Base-by-base conservation (phyloP, 495 filamentous ascomycete species). In the Xeromyces bisporus region DNA sequence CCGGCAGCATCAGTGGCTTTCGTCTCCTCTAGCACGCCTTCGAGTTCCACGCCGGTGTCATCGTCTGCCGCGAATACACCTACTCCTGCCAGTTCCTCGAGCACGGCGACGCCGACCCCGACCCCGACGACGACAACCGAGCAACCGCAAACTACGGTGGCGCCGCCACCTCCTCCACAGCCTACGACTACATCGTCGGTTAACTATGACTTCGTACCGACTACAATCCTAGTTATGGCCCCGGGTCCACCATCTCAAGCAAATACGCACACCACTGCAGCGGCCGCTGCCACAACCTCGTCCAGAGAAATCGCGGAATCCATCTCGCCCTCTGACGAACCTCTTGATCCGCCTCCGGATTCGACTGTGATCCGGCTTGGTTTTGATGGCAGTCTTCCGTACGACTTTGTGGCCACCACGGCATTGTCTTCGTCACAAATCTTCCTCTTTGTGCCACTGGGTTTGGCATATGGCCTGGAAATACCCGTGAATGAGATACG, bases 391-490 rank as follows among this genome's bases (percentile, higher is more conserved):
- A 59, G 65, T 3, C 68, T 91, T 37, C 85, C 91, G 46, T 97
- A 89, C 51, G 52, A 58, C 4, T 92, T 87, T 46, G 80, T 97
- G 17, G 78, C 77, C 14, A 56, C 53, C 1, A 71, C 73, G 20
- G 50, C 66, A 9, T 58, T 76, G 37, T 77, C 84, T 14, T 76
- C 80, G 7, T 71, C 72, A 15, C 91, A 96, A 55, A 84, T 97
- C 45, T 94, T 94, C 64, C 43, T 71, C 18, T 80, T 71, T 36
- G 62, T 93, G 7, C 85, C 83, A 0, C 43, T 69, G 35, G 85
- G 80, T 31, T 62, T 97, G 31, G 58, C 66, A n/a, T 66, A 75
- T 31, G 80, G 75, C 23, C 55, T 78, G 14, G 52, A 55, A 6
- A 56, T 79, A 33, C 44, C 60, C 0, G 7, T 25, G 6, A 35